Conservation (phyloP, 108 stramenopile species). For the Cyclostephanos tholiformis region DNA sequence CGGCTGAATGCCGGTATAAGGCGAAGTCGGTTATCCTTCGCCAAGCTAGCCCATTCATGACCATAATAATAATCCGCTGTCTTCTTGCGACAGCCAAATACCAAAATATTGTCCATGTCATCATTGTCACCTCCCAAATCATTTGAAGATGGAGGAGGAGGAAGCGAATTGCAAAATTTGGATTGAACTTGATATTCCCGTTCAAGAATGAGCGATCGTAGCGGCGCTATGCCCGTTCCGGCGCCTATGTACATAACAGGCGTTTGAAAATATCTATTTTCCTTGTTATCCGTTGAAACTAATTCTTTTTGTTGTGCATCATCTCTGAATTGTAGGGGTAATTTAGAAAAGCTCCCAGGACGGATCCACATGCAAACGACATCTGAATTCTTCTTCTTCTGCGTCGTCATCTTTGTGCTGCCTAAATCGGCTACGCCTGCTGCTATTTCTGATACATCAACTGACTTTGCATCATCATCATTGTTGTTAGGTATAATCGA, state of each 20-base stretch:
- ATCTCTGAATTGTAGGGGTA: slow-evolving; percentile 48
- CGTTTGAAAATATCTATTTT: slow-evolving; percentile 41
- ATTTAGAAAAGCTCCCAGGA: slow-evolving; percentile 68
- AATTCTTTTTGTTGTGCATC: not conserved
- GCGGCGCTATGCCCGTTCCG: slow-evolving; percentile 86
- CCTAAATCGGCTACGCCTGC: not conserved
- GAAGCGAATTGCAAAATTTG: not conserved
- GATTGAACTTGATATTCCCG: slow-evolving; percentile 46
- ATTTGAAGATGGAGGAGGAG: not conserved
- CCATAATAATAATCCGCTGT: slow-evolving; percentile 73
- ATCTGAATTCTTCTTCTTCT: slow-evolving; percentile 3
- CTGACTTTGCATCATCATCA: not conserved
- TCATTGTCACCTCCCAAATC: slow-evolving; percentile 15
- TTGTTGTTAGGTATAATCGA: slow-evolving; percentile 22
- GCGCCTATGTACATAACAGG: slow-evolving; percentile 81
- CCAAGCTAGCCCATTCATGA: slow-evolving; percentile 63
- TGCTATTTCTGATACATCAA: not conserved
- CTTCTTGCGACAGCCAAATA: slow-evolving; percentile 82
- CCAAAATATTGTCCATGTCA: slow-evolving; percentile 59
- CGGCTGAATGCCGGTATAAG: slow-evolving; percentile 75
- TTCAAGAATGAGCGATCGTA: slow-evolving; percentile 76
- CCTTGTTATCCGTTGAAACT: not conserved
- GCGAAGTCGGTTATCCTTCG: slow-evolving; percentile 32
- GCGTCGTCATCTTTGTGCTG: not conserved
- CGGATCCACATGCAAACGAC: slow-evolving; percentile 70